These are phyloP conservation scores for Polychytrium aggregatum DNA, from an alignment of 192 early-diverging fungal species.

Conservation along the genomic window DNA sequence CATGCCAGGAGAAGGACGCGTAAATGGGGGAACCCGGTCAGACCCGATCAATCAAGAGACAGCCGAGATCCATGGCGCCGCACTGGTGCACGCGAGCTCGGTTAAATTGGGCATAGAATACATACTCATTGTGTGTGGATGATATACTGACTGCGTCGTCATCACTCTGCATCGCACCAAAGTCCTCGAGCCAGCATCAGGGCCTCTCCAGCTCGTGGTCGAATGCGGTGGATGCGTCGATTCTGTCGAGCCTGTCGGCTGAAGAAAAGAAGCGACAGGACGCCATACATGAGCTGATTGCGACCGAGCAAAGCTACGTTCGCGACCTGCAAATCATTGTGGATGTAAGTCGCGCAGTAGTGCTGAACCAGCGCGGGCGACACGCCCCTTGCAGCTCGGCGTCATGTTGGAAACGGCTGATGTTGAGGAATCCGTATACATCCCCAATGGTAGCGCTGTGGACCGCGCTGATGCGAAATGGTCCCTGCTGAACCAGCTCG, in stretches of 20 bases:
- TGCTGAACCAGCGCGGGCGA: background rate
- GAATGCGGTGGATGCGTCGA: too few relatives aligned
- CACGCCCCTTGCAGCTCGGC: background rate
- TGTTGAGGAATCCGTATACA: background rate
- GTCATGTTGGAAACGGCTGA: background rate
- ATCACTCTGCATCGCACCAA: too few relatives aligned
- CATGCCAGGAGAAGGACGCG: background rate
- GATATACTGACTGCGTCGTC: too few relatives aligned
- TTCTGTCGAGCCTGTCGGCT: slow-evolving; percentile 25
- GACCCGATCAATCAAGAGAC: background rate
- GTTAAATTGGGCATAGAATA: too few relatives aligned
- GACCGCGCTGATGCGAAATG: too few relatives aligned
- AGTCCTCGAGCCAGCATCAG: too few relatives aligned
- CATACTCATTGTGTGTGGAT: too few relatives aligned
- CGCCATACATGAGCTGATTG: slow-evolving; percentile 68
- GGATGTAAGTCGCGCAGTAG: slow-evolving; percentile 28
- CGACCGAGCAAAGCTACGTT: slow-evolving; percentile 66
- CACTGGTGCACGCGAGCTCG: too few relatives aligned
- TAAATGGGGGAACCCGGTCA: background rate
- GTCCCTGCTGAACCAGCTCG: too few relatives aligned
- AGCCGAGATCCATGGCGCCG: background rate
- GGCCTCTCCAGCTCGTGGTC: too few relatives aligned
- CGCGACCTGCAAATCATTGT: slow-evolving; percentile 61
- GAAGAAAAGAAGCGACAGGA: slow-evolving; percentile 70
- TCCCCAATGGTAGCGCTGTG: too few relatives aligned